Conservation (phyloP, 208 protist species). For the Trypanosoma platydactyli region DNA sequence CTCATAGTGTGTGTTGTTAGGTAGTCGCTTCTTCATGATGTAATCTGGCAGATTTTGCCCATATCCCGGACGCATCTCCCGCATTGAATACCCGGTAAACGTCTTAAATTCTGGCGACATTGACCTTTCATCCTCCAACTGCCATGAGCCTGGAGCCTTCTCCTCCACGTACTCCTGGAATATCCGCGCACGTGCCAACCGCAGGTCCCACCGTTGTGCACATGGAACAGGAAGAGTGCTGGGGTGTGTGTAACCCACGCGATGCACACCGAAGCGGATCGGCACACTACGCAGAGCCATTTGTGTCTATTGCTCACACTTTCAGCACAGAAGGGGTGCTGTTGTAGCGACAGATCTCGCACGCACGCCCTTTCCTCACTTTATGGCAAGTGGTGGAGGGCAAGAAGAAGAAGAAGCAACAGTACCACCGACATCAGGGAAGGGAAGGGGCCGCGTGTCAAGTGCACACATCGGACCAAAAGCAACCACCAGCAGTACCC, state of each 20-base stretch:
- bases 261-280: conserved; percentile 57
- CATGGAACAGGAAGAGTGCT: conserved; percentile 73
- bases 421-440: no score
- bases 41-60: conserved; percentile 84
- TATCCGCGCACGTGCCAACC: conserved; percentile 79
- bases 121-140: conserved; percentile 89
- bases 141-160: conserved; percentile 83
- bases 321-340: background rate
- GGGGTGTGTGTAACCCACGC: conserved; percentile 70
- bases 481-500: no score
- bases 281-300: conserved; percentile 20
- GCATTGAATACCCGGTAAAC: conserved; percentile 88
- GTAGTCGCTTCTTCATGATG: conserved; percentile 87
- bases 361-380: background rate
- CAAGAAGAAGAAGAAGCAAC: conserved; percentile 8
- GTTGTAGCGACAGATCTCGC: background rate
- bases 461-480: no score
- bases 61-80: conserved; percentile 86
- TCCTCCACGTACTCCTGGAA: conserved; percentile 92
- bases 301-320: background rate
- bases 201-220: conserved; percentile 88
- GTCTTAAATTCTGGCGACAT: conserved; percentile 90
- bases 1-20: conserved; percentile 91
- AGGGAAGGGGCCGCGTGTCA: no score
- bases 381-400: background rate